A percentile compares a stretch with the other conserved stretches of the same genome.
Evolutionary conservation across 208 protist species (phyloP).

Genomic region (Leishmania arabica): DNA sequence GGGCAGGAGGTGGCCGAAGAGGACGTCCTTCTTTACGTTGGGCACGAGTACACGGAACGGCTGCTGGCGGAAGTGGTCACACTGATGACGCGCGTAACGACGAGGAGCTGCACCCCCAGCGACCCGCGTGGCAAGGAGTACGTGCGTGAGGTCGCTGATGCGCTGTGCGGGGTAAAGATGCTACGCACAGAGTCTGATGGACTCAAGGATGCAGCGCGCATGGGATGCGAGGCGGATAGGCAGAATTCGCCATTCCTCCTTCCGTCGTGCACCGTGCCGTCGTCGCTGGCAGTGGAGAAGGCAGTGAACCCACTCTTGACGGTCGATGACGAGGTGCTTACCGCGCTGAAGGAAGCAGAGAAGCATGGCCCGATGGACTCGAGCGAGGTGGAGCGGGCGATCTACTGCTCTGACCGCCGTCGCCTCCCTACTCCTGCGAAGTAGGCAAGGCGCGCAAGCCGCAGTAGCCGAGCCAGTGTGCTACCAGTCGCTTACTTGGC

Average conservation of each 20-base stretch:
- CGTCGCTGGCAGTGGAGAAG: constrained; percentile 64
- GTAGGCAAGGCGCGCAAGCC: background rate
- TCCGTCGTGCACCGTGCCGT: constrained; percentile 67
- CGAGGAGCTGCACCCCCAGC: background rate
- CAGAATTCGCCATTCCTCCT: constrained; percentile 24
- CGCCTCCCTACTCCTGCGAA: constrained; percentile 4
- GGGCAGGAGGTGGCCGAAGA: constrained; percentile 47
- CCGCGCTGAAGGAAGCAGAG: constrained; percentile 20
- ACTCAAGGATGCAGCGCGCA: constrained; percentile 35
- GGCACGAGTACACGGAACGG: constrained; percentile 80
- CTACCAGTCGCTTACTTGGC: background rate
- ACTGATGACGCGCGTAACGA: constrained; percentile 30
- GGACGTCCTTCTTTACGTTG: constrained; percentile 74
- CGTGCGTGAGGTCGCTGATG: constrained; percentile 16
- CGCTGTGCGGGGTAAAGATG: constrained; percentile 34
- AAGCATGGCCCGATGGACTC: constrained; percentile 28
- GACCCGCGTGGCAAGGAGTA: constrained; percentile 26
- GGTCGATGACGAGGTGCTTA: constrained; percentile 44
- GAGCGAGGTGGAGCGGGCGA: constrained; percentile 30
- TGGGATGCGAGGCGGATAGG: background rate
- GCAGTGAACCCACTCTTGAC: constrained; percentile 74
- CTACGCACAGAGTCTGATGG: constrained; percentile 45
- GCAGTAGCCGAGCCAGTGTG: background rate
- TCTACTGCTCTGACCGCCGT: constrained; percentile 52
- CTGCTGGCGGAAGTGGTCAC: constrained; percentile 52